These are phyloP conservation scores for Oehlia diaphana DNA, from an alignment of 192 early-diverging fungal genomes.

Conservation along the genomic window DNA sequence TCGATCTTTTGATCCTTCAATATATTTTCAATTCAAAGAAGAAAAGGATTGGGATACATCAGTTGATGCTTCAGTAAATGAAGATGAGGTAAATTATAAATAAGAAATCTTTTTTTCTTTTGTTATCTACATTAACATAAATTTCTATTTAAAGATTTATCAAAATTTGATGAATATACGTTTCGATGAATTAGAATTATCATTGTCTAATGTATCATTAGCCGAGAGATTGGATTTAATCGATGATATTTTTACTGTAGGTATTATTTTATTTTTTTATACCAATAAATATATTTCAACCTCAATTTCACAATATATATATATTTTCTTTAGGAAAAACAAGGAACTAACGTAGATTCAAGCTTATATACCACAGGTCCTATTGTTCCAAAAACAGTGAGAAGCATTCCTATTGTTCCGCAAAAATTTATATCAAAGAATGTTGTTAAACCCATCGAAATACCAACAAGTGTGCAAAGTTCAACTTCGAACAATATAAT, in stretches of 20 bases:
- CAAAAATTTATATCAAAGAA: background rate
- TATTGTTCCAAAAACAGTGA: slow-evolving; percentile 13
- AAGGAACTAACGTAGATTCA: background rate
- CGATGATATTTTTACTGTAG: slow-evolving; percentile 11
- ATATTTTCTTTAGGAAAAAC: background rate
- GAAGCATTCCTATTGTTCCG: background rate
- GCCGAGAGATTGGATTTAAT: slow-evolving; percentile 16
- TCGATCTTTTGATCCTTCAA: slow-evolving; percentile 14
- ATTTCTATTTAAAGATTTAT: background rate
- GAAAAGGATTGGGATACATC: slow-evolving; percentile 16
- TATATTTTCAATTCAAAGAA: slow-evolving; percentile 19
- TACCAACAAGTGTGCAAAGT: background rate
- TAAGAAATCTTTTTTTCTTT: background rate
- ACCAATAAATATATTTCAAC: background rate
- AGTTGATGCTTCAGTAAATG: background rate
- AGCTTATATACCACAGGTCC: background rate
- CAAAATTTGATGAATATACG: slow-evolving; percentile 15
- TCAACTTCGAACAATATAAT: background rate
- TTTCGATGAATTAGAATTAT: slow-evolving; percentile 20
- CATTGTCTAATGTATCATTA: slow-evolving; percentile 10
- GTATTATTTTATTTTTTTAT: background rate
- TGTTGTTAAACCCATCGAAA: background rate
- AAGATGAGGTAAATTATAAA: background rate
- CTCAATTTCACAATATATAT: background rate
- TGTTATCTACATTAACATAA: background rate